Conservation (phyloP, 176 grass and related monocot species). For the Pontederia crassipes region DNA sequence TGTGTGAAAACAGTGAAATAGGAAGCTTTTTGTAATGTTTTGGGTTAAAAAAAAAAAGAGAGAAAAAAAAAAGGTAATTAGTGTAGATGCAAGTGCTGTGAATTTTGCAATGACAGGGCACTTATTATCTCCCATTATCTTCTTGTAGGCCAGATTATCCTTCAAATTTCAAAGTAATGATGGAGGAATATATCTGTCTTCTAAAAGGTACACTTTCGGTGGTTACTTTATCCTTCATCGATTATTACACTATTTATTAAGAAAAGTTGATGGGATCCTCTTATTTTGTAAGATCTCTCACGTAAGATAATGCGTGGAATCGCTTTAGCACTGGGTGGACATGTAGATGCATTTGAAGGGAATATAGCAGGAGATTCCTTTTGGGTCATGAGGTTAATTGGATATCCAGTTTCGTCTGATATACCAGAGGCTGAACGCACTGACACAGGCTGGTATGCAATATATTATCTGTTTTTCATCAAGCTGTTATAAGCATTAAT, state of each 20-base stretch:
- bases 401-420: constrained; percentile 68
- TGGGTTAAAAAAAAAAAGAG: no score
- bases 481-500: not conserved
- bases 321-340: constrained; percentile 68
- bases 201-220: constrained; percentile 38
- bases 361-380: constrained; percentile 49
- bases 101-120: no score
- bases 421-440: constrained; percentile 59
- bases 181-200: constrained; percentile 65
- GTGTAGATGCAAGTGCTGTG: no score
- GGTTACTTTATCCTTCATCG: not conserved
- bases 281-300: constrained; percentile 47
- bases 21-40: no score
- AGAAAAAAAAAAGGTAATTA: no score
- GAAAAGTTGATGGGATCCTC: not conserved
- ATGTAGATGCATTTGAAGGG: constrained; percentile 65
- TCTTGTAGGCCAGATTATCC: constrained; percentile 60
- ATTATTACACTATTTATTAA: constrained; percentile 1
- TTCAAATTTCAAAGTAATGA: constrained; percentile 51
- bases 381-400: constrained; percentile 76
- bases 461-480: not conserved
- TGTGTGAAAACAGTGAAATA: no score
- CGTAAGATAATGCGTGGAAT: constrained; percentile 93
- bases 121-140: not conserved
- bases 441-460: constrained; percentile 68